These are phyloP conservation scores for Neurospora africana DNA, from an alignment of 495 filamentous ascomycete genomes.

Conservation along the genomic window DNA sequence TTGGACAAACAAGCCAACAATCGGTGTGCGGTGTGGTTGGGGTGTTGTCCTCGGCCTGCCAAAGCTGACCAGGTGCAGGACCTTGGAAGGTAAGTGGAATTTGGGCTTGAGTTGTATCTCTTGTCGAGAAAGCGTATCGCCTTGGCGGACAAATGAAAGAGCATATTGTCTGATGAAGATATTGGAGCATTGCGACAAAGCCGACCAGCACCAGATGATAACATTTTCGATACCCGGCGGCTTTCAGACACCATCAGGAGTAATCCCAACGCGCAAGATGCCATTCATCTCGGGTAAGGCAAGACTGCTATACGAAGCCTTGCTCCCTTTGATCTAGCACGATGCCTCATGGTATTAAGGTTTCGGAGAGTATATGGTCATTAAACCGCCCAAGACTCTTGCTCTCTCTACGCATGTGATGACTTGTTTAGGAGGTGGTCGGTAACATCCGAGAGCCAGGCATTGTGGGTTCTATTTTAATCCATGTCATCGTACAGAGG, in stretches of 20 bases:
- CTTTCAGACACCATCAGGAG: neutral
- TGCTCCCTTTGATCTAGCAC: neutral
- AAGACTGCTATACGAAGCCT: neutral
- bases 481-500: neutral
- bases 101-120: neutral
- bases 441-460: neutral
- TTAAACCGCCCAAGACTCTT: neutral
- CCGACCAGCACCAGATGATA: neutral
- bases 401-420: neutral
- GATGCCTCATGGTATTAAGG: neutral
- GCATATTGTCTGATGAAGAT: neutral
- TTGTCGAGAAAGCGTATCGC: neutral
- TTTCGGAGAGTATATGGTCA: neutral
- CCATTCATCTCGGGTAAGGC: neutral
- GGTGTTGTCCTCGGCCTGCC: neutral
- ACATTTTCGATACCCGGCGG: neutral
- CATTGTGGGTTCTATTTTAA: neutral
- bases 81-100: too few relatives aligned
- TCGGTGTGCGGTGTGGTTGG: neutral
- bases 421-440: neutral
- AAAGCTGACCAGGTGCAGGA: neutral
- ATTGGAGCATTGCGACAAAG: neutral
- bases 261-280: neutral
- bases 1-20: neutral
- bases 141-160: neutral